A percentile compares a stretch with the other conserved stretches of the same genome.
Conservation (phyloP, 2,329 filamentous ascomycete genomes). For the Tolypocladium cylindrosporum region DNA sequence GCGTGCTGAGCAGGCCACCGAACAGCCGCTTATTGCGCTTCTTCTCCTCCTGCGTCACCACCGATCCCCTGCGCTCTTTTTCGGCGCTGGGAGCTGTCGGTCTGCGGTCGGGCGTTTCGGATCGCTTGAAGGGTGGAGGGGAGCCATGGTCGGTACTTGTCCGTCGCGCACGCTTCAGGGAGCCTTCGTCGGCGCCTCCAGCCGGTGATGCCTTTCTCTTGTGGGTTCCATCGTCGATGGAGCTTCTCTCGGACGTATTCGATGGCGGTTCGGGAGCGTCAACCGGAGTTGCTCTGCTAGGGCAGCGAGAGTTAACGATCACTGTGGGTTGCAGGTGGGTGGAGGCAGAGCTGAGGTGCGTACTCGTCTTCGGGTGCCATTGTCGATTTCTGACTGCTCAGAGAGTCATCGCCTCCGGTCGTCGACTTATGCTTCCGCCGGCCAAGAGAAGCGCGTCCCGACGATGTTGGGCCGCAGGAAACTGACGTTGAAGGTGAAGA, state of each 20-base stretch:
- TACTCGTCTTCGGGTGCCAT: constrained; percentile 6
- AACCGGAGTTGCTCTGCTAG: background rate
- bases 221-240: constrained; percentile 6
- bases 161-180: constrained; percentile 12
- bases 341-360: background rate
- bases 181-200: constrained; percentile 8
- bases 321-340: background rate
- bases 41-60: constrained; percentile 56
- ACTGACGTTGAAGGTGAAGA: background rate
- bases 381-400: background rate
- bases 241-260: background rate
- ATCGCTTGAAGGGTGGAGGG: background rate
- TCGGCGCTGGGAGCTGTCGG: background rate
- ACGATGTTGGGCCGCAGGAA: too few relatives aligned
- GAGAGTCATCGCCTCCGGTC: background rate
- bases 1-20: constrained; percentile 66
- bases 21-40: constrained; percentile 80
- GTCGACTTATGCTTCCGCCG: background rate
- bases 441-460: background rate
- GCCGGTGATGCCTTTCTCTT: constrained; percentile 20
- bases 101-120: background rate
- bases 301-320: background rate
- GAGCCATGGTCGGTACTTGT: background rate
- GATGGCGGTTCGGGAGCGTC: background rate
- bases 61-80: constrained; percentile 5